Conservation (phyloP, 1,139 yeast species). For the Sugiyamaella paludigena region DNA sequence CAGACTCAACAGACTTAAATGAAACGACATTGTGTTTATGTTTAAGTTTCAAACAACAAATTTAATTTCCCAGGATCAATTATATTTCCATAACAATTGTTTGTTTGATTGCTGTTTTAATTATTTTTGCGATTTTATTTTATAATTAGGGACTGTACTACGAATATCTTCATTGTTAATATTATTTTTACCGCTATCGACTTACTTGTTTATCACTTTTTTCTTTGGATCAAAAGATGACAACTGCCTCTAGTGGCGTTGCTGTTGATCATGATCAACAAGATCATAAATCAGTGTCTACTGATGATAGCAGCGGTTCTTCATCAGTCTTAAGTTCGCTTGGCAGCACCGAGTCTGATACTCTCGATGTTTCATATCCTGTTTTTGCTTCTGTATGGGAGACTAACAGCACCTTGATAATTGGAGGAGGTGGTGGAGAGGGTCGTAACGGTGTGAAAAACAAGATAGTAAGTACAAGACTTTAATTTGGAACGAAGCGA, state of each 20-base stretch:
- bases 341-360: conserved; percentile 3
- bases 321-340: background rate
- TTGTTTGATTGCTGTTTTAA: no score
- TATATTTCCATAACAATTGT: no score
- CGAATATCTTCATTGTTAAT: no score
- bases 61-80: background rate
- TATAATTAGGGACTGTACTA: no score
- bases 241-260: no score
- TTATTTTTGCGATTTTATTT: no score
- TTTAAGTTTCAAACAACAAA: background rate
- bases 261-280: no score
- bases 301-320: conserved; percentile 2
- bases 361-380: conserved; percentile 67
- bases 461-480: conserved; percentile 51
- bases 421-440: conserved; percentile 95
- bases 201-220: background rate
- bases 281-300: no score
- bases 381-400: conserved; percentile 74
- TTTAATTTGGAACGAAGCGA: no score
- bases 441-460: conserved; percentile 86
- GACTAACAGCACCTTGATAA: conserved; percentile 58
- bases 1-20: background rate
- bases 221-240: background rate
- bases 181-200: no score
- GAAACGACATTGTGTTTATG: background rate